Evolutionary conservation across 148 eudicot species (phyloP).

Genomic region (Cornus suecica): DNA sequence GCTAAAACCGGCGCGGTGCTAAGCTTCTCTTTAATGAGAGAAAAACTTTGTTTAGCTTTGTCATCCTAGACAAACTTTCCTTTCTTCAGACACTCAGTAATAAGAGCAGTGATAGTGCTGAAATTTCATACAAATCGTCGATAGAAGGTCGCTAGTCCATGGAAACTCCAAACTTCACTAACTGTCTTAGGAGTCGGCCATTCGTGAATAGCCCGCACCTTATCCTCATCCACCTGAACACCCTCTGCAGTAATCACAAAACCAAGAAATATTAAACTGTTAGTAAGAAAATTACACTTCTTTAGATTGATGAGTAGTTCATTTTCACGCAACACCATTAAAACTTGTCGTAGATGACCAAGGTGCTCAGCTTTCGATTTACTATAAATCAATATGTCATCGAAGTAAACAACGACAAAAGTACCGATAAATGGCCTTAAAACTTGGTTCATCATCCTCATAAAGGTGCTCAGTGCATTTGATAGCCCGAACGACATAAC

Average conservation of each 20-base stretch:
- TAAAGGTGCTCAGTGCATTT: too few relatives aligned
- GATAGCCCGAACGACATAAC: too few relatives aligned
- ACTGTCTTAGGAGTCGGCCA: not conserved
- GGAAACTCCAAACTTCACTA: not conserved
- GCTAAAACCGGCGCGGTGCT: not conserved
- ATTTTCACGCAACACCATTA: not conserved
- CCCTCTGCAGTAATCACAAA: too few relatives aligned
- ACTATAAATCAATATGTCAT: constrained; percentile 7
- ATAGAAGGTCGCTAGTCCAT: not conserved
- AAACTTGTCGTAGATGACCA: too few relatives aligned
- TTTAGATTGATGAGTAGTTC: not conserved
- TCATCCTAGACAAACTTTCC: not conserved
- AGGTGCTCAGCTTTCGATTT: not conserved
- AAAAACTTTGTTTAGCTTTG: not conserved
- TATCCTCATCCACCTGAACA: too few relatives aligned
- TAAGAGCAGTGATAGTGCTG: too few relatives aligned
- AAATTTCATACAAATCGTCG: not conserved
- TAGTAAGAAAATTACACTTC: not conserved
- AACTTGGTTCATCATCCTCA: too few relatives aligned
- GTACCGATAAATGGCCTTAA: not conserved
- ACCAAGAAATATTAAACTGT: too few relatives aligned
- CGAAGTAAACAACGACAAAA: constrained; percentile 13
- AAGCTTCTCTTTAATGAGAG: too few relatives aligned
- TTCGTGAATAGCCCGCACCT: not conserved
- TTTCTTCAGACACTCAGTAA: too few relatives aligned